Conservation (phyloP, 352 stramenopile genomes). For the Phytophthora vignae region DNA sequence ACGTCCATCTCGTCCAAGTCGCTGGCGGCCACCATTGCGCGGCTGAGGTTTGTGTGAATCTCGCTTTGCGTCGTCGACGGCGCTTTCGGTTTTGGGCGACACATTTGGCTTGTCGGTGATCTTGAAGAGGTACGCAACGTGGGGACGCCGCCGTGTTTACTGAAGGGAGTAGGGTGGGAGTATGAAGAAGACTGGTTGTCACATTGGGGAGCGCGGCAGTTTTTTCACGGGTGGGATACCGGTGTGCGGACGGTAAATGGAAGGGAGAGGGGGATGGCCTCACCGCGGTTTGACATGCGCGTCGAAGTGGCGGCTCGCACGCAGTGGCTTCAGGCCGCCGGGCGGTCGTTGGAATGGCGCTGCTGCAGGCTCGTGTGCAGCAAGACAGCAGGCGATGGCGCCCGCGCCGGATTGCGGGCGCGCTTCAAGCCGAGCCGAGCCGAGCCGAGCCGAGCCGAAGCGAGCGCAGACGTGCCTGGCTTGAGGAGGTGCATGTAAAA, state of each 20-base stretch:
- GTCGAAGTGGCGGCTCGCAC: not conserved
- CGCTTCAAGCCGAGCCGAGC: not conserved
- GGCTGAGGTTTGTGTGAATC: not conserved
- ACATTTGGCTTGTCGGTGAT: conserved; percentile 14
- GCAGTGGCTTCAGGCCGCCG: not conserved
- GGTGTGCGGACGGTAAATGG: not conserved
- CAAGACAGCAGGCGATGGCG: not conserved
- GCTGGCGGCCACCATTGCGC: conserved; percentile 4
- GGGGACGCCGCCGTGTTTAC: conserved; percentile 19
- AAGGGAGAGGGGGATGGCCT: too few species aligned
- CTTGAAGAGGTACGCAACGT: conserved; percentile 21
- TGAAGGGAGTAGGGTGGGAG: conserved; percentile 15
- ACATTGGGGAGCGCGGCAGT: conserved; percentile 4
- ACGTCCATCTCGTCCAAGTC: conserved; percentile 22
- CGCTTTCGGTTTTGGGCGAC: conserved; percentile 5
- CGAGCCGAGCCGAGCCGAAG: too few species aligned
- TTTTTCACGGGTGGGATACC: conserved; percentile 15
- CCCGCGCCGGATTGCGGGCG: not conserved
- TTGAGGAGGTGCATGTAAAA: not conserved
- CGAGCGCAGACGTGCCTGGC: too few species aligned
- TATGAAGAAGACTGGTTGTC: conserved; percentile 22
- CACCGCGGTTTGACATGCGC: conserved; percentile 4
- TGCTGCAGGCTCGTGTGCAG: not conserved
- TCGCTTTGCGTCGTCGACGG: conserved; percentile 1
- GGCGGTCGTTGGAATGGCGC: too few species aligned